Evolutionary conservation across 208 protist genomes (phyloP), one percentile per base, ranked within the genome.

Genomic region (Wallacemonas rigidus): DNA sequence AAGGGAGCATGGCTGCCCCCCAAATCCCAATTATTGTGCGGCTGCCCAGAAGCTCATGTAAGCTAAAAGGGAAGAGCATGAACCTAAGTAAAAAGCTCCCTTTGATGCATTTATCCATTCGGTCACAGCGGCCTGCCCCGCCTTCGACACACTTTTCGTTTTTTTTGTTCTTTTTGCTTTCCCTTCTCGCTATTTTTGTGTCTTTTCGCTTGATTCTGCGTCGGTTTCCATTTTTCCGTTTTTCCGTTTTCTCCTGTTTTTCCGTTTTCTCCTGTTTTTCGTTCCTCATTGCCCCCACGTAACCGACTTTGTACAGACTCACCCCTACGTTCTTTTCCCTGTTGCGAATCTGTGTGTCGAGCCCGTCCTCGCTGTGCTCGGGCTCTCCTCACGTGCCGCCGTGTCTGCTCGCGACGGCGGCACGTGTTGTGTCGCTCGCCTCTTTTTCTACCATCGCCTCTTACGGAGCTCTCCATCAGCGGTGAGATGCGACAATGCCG

Each of bases 241-340:
- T 72, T 41, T 63, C 47, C 64, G 47, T 76, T 53, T 48, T 12
- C 51, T 55, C 48, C 41, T 57, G 62, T 70, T 67, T 35, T 64
- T 65, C 39, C 58, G 75, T 63, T 76, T 17, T 26, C 51, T 81
- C 44, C 48, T 53, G 48, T 53, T 53, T 53, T 3, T 71, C n/a
- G 2, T 60, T 8, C 41, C 8, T 26, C 26, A 26, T 26, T 26
- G 26, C 26, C 26, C 26, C 26, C 26, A 26, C 26, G 26, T 1
- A 26, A 26, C 26, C 26, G 0, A 26, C 26, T 26, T 26, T 26
- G 26, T 26, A 26, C 26, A 26, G 26, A 26, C 26, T 26, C 26
- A 26, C 26, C 26, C 26, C 26, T 26, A 26, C 26, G 26, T 26
- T 26, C 26, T 26, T 26, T 26, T 26, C 26, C 26, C 26, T 26